phyloP scores from a whole-genome alignment of 352 stramenopile genomes.

The Aphanomyces euteiches region DNA sequence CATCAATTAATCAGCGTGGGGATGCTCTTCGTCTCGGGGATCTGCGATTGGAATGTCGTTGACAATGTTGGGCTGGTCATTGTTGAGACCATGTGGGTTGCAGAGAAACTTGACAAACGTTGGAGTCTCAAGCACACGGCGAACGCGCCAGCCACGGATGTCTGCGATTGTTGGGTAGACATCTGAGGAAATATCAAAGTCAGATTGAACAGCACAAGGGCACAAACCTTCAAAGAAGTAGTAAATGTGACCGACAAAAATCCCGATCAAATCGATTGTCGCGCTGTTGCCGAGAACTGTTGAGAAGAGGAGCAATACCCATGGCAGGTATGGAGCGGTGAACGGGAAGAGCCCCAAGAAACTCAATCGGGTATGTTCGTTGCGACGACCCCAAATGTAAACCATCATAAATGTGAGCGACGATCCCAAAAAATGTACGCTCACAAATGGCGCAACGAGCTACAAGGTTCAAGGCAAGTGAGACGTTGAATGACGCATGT shows the following conservation, averaged over 20 bases:
- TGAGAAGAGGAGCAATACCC: constrained; percentile 97
- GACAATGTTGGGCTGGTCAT: neutral
- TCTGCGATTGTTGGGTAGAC: constrained; percentile 96
- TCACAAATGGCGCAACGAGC: constrained; percentile 94
- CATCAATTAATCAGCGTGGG: constrained; percentile 12
- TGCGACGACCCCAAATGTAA: constrained; percentile 96
- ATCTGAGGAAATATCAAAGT: constrained; percentile 55
- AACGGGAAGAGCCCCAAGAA: constrained; percentile 98
- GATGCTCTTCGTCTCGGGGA: neutral
- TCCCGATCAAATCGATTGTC: constrained; percentile 98
- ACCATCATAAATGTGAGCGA: constrained; percentile 99
- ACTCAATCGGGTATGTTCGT: constrained; percentile 96
- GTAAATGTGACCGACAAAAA: constrained; percentile 98
- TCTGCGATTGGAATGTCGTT: constrained; percentile 20
- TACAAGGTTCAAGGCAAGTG: constrained; percentile 33
- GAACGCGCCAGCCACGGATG: constrained; percentile 92
- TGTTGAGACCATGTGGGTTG: constrained; percentile 21
- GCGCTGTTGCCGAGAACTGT: constrained; percentile 93
- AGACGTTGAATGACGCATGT: neutral
- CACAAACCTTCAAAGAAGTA: constrained; percentile 95
- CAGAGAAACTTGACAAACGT: constrained; percentile 56
- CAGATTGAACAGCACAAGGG: neutral
- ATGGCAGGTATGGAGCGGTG: constrained; percentile 97
- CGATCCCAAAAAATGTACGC: constrained; percentile 96
- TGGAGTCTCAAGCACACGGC: constrained; percentile 89